Conservation (phyloP, 1,284 basidiomycete species). For the Athelia sp. region DNA sequence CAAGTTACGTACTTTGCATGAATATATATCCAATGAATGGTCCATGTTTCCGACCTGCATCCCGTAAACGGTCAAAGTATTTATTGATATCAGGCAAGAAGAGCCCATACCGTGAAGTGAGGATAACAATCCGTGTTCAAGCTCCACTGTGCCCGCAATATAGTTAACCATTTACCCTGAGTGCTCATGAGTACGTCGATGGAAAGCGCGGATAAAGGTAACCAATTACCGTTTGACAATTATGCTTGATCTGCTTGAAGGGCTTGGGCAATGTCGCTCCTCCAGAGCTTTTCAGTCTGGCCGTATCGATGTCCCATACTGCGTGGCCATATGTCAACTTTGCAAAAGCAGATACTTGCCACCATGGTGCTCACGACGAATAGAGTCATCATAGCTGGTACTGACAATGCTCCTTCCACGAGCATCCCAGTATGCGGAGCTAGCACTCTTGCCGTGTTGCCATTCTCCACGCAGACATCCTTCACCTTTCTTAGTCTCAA, state of each 20-base stretch:
- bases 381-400: slow-evolving; percentile 73
- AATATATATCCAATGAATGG: slow-evolving; percentile 67
- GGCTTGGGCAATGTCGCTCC: slow-evolving; percentile 58
- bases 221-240: slow-evolving; percentile 66
- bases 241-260: slow-evolving; percentile 56
- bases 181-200: neutral
- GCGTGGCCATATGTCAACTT: neutral
- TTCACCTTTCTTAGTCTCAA: slow-evolving; percentile 45
- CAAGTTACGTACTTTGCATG: slow-evolving; percentile 49
- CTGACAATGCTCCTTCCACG: slow-evolving; percentile 70
- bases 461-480: slow-evolving; percentile 56
- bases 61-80: neutral
- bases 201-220: neutral
- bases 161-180: slow-evolving; percentile 75
- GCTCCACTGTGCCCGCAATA: slow-evolving; percentile 70
- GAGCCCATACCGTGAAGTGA: slow-evolving; percentile 65
- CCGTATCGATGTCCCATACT: slow-evolving; percentile 70
- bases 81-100: neutral
- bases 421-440: slow-evolving; percentile 79
- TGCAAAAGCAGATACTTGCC: too few relatives aligned
- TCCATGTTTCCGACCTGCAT: slow-evolving; percentile 70
- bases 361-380: slow-evolving; percentile 48
- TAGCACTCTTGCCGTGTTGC: slow-evolving; percentile 68
- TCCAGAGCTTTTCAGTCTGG: slow-evolving; percentile 35
- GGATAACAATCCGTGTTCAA: slow-evolving; percentile 73